These are phyloP conservation scores for Lactarius trivialis DNA, from an alignment of 768 basidiomycete genomes.

Conservation along the genomic window DNA sequence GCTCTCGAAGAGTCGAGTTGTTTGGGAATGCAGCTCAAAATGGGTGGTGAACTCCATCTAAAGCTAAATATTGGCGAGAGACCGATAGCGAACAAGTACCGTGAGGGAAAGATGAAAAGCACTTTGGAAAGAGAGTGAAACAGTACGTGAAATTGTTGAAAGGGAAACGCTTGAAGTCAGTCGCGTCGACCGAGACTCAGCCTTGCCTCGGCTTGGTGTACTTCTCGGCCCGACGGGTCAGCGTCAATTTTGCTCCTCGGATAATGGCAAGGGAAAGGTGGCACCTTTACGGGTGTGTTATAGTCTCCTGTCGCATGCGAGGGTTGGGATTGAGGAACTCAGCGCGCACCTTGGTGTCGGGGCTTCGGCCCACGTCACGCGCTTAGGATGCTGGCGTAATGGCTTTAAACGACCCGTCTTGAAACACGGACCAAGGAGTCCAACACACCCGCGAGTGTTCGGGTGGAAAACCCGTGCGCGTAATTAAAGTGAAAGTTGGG, in stretches of 20 bases:
- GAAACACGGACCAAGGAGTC: constrained; percentile 85
- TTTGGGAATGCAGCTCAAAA: constrained; percentile 83
- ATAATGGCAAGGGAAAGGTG: constrained; percentile 56
- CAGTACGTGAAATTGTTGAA: constrained; percentile 77
- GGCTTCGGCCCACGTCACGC: constrained; percentile 44
- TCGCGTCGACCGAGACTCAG: constrained; percentile 50
- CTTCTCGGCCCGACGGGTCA: constrained; percentile 52
- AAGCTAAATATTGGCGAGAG: constrained; percentile 78
- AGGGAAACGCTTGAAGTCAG: constrained; percentile 74
- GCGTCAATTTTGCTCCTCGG: constrained; percentile 57
- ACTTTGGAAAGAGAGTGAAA: constrained; percentile 78
- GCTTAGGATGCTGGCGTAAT: constrained; percentile 74
- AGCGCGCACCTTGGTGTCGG: constrained; percentile 48
- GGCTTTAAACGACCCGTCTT: constrained; percentile 77
- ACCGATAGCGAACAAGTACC: constrained; percentile 82
- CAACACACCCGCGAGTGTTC: constrained; percentile 78
- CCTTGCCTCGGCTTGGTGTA: constrained; percentile 48
- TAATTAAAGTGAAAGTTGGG: constrained; percentile 69
- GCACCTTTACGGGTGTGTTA: constrained; percentile 59
- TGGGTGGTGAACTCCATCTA: constrained; percentile 81
- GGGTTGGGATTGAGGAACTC: constrained; percentile 56
- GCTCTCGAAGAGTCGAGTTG: constrained; percentile 77
- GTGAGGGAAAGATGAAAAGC: constrained; percentile 80
- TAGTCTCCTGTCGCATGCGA: constrained; percentile 50
- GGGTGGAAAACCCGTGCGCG: constrained; percentile 64